Evolutionary conservation across 2,329 filamentous ascomycete genomes (phyloP).

Genomic region (Pseudogymnoascus sp.): DNA sequence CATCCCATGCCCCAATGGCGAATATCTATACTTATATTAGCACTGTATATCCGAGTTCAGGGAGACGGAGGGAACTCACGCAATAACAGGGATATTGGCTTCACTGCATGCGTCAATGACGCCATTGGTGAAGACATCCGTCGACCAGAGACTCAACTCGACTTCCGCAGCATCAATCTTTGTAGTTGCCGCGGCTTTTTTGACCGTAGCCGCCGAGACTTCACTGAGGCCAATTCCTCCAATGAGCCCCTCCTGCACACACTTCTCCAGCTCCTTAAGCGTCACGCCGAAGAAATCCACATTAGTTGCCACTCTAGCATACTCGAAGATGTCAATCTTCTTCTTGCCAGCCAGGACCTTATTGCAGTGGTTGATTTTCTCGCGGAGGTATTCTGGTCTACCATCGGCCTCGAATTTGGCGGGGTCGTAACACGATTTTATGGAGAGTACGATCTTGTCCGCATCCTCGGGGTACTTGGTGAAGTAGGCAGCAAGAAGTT

Average conservation of each 20-base stretch:
- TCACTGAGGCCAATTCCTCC: constrained; percentile 38
- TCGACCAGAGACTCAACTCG: constrained; percentile 36
- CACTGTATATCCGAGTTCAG: neutral
- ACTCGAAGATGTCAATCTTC: constrained; percentile 42
- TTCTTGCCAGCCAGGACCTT: constrained; percentile 35
- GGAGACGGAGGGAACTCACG: constrained; percentile 28
- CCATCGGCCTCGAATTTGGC: constrained; percentile 36
- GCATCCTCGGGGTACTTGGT: constrained; percentile 53
- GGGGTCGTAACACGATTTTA: constrained; percentile 46
- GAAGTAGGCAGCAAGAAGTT: constrained; percentile 53
- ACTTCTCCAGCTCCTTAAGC: constrained; percentile 21
- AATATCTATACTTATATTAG: constrained; percentile 40
- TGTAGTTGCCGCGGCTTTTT: constrained; percentile 31
- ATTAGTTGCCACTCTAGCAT: constrained; percentile 19
- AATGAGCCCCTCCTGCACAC: constrained; percentile 34
- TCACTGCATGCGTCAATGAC: constrained; percentile 46
- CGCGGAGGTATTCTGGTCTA: constrained; percentile 43
- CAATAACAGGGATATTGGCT: constrained; percentile 59
- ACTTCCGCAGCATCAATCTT: constrained; percentile 40
- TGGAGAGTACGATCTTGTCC: constrained; percentile 48
- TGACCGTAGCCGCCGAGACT: constrained; percentile 34
- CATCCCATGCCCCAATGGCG: constrained; percentile 58
- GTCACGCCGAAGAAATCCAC: constrained; percentile 14
- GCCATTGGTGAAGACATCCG: constrained; percentile 31
- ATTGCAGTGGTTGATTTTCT: constrained; percentile 48